Conservation (phyloP, 73 alveolate species). For the Symbiodinium pilosum region DNA sequence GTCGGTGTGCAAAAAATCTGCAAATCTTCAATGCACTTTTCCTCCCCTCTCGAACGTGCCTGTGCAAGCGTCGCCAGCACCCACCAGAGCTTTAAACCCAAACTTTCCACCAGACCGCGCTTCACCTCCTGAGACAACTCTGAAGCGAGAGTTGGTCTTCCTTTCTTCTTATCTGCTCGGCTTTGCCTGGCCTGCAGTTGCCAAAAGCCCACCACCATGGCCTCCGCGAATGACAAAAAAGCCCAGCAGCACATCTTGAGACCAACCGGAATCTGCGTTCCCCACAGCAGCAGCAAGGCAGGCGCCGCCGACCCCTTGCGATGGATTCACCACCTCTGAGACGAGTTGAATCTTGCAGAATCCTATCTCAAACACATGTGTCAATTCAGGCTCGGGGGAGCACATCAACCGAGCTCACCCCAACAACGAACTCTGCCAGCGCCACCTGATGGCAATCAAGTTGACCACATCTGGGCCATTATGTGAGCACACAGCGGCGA, state of each 20-base stretch:
- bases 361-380: neutral
- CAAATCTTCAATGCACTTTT: too few species aligned
- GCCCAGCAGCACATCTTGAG: too few species aligned
- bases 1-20: too few species aligned
- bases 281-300: constrained; percentile 37
- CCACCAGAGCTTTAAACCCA: constrained; percentile 69
- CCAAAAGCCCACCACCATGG: constrained; percentile 26
- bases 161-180: too few species aligned
- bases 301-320: constrained; percentile 54
- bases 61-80: constrained; percentile 35
- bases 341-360: too few species aligned
- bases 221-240: too few species aligned
- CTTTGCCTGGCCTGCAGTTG: constrained; percentile 49
- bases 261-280: too few species aligned
- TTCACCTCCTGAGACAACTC: constrained; percentile 14
- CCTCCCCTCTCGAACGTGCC: too few species aligned
- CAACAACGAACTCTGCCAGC: constrained; percentile 14
- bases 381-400: neutral
- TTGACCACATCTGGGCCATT: too few species aligned
- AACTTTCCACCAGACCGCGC: constrained; percentile 38
- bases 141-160: too few species aligned
- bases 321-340: neutral
- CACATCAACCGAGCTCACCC: neutral
- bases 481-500: neutral
- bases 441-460: neutral